These are phyloP conservation scores for Periconia sp. DNA, from an alignment of 2,329 filamentous ascomycete genomes.

Conservation along the genomic window DNA sequence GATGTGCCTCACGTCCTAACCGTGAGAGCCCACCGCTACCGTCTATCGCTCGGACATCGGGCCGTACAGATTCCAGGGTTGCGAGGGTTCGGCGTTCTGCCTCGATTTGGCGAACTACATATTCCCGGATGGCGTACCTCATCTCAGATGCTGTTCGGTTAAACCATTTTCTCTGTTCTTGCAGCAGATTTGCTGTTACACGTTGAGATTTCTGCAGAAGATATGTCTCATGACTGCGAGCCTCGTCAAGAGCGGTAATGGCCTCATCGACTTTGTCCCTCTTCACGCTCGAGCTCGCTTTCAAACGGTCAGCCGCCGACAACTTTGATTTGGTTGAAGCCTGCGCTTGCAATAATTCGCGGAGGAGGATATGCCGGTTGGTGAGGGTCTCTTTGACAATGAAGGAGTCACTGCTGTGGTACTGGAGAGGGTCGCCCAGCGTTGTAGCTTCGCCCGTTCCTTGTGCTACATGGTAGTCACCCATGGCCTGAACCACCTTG, in stretches of 20 bases:
- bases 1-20: constrained; percentile 87
- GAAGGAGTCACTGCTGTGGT: constrained; percentile 93
- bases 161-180: constrained; percentile 92
- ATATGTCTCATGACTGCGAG: constrained; percentile 78
- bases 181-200: constrained; percentile 86
- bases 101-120: constrained; percentile 93
- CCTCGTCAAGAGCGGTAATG: constrained; percentile 88
- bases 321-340: constrained; percentile 82
- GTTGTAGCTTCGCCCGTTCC: constrained; percentile 96
- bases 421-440: constrained; percentile 89
- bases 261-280: constrained; percentile 98
- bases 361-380: constrained; percentile 94
- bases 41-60: constrained; percentile 93
- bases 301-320: constrained; percentile 85
- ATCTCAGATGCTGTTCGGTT: constrained; percentile 83
- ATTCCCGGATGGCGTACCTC: constrained; percentile 83
- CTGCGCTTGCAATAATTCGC: constrained; percentile 91
- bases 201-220: constrained; percentile 84
- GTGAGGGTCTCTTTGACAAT: constrained; percentile 98
- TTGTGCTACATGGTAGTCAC: constrained; percentile 95
- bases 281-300: constrained; percentile 83
- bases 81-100: constrained; percentile 90
- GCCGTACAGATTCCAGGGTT: constrained; percentile 89
- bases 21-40: constrained; percentile 86
- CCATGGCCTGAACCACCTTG: constrained; percentile 89